A percentile compares a stretch with the other conserved stretches of the same genome.
Evolutionary conservation across 2,329 filamentous ascomycete species (phyloP).

Genomic region (Ascochyta rabiei): DNA sequence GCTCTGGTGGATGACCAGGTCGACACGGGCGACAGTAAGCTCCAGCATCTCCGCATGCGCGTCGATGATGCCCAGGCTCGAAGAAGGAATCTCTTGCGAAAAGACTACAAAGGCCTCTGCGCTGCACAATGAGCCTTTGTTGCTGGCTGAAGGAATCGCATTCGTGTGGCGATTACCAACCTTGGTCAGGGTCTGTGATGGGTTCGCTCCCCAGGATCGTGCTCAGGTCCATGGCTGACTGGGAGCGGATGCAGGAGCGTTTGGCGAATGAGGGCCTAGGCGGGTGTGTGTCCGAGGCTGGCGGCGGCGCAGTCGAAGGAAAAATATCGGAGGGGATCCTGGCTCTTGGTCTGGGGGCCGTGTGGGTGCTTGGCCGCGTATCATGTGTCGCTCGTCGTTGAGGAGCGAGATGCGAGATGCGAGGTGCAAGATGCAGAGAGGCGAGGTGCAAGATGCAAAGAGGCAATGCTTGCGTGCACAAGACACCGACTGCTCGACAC

Average conservation of each 20-base stretch:
- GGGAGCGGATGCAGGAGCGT: constrained; percentile 1
- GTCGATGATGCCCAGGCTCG: constrained; percentile 77
- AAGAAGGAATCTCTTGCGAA: constrained; percentile 73
- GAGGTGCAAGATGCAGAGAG: not conserved
- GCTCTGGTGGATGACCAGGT: constrained; percentile 82
- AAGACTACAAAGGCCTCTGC: constrained; percentile 89
- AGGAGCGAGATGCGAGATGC: not conserved
- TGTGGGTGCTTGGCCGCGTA: constrained; percentile 2
- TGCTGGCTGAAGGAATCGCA: not conserved
- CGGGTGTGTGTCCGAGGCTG: not conserved
- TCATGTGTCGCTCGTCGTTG: not conserved
- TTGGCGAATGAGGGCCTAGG: constrained; percentile 12
- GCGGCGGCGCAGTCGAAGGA: constrained; percentile 7
- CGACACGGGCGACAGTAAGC: constrained; percentile 69
- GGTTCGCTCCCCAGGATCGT: constrained; percentile 53
- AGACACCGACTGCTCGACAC: not conserved
- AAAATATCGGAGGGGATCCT: not conserved
- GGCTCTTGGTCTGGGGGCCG: constrained; percentile 12
- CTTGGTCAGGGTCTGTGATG: constrained; percentile 65
- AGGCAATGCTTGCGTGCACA: not conserved
- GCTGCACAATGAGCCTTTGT: constrained; percentile 21
- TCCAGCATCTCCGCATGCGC: constrained; percentile 69
- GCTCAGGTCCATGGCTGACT: constrained; percentile 30
- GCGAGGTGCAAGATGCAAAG: too few relatives aligned
- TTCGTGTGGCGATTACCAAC: constrained; percentile 42